phyloP scores from a whole-genome alignment of 495 filamentous ascomycete genomes.

The Choiromyces venosus region DNA sequence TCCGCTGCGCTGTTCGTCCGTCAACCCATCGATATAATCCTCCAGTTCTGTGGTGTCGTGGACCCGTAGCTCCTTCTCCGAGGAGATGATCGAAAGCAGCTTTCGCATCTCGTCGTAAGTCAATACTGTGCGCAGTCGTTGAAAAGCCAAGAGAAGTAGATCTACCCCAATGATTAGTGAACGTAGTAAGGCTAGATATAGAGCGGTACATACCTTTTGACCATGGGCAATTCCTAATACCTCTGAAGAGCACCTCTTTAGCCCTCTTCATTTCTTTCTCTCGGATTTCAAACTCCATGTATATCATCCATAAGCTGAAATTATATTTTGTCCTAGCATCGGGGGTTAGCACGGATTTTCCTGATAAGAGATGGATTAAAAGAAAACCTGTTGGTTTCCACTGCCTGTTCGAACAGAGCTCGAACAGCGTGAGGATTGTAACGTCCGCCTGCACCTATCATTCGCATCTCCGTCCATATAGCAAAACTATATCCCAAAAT shows the following conservation, averaged over 20 bases:
- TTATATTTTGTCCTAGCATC: constrained; percentile 39
- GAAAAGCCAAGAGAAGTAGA: constrained; percentile 35
- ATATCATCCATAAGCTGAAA: constrained; percentile 61
- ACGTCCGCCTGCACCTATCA: constrained; percentile 44
- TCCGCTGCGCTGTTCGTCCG: constrained; percentile 7
- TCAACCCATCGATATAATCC: constrained; percentile 25
- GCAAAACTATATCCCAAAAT: constrained; percentile 59
- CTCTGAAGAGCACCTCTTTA: constrained; percentile 64
- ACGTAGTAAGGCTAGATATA: not conserved
- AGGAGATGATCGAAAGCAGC: constrained; percentile 33
- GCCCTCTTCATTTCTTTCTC: constrained; percentile 46
- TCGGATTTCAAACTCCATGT: constrained; percentile 49
- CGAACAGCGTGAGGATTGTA: constrained; percentile 59
- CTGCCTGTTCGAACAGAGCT: constrained; percentile 65
- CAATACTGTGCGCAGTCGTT: constrained; percentile 17
- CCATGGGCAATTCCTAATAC: constrained; percentile 67
- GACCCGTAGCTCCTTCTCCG: constrained; percentile 41
- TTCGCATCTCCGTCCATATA: constrained; percentile 59
- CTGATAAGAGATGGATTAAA: not conserved
- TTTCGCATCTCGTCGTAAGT: constrained; percentile 32
- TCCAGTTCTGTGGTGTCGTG: constrained; percentile 40
- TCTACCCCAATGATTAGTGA: constrained; percentile 24
- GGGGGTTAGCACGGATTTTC: not conserved
- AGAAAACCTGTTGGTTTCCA: constrained; percentile 45
- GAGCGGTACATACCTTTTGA: constrained; percentile 57